Percentiles rank a stretch among this genome's conserved stretches.
These are phyloP conservation scores for Amanita muscaria DNA, from an alignment of 768 basidiomycete genomes.

Conservation along the genomic window DNA sequence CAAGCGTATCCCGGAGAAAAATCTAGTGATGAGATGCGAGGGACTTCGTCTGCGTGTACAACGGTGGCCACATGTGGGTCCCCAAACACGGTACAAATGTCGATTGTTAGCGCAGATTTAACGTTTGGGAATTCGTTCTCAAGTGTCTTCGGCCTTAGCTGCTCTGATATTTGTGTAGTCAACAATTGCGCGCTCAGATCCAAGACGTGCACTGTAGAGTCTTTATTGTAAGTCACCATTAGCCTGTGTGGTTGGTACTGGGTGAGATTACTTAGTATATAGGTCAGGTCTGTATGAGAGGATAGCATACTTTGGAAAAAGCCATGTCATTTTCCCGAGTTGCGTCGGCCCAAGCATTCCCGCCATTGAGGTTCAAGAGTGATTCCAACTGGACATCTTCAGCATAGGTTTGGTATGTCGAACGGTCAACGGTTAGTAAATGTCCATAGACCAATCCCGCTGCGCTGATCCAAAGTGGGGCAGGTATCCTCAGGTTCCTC, in stretches of 20 bases:
- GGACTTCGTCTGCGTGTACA: not conserved
- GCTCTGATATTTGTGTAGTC: slow-evolving; percentile 19
- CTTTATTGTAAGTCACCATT: slow-evolving; percentile 51
- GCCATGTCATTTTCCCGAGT: slow-evolving; percentile 39
- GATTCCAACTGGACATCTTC: slow-evolving; percentile 15
- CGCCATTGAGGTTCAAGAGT: slow-evolving; percentile 37
- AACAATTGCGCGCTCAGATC: slow-evolving; percentile 69
- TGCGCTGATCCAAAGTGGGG: slow-evolving; percentile 26
- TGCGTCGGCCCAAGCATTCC: slow-evolving; percentile 50
- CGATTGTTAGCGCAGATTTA: slow-evolving; percentile 53
- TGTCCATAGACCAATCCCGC: slow-evolving; percentile 33
- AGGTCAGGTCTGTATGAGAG: not conserved
- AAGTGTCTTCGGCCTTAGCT: slow-evolving; percentile 30
- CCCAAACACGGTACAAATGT: slow-evolving; percentile 40
- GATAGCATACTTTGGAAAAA: slow-evolving; percentile 41
- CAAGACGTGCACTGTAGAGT: slow-evolving; percentile 61
- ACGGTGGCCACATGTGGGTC: slow-evolving; percentile 30
- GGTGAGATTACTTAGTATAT: not conserved
- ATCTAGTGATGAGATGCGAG: slow-evolving; percentile 32
- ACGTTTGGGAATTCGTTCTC: slow-evolving; percentile 57
- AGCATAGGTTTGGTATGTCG: slow-evolving; percentile 36
- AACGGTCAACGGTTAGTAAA: slow-evolving; percentile 39
- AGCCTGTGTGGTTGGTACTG: slow-evolving; percentile 60
- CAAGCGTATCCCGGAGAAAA: slow-evolving; percentile 53
- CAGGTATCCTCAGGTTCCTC: slow-evolving; percentile 25